Percentiles rank a stretch among this genome's conserved stretches.
phyloP scores from a whole-genome alignment of 441 rosid genomes.

The Theobroma grandiflorum region DNA sequence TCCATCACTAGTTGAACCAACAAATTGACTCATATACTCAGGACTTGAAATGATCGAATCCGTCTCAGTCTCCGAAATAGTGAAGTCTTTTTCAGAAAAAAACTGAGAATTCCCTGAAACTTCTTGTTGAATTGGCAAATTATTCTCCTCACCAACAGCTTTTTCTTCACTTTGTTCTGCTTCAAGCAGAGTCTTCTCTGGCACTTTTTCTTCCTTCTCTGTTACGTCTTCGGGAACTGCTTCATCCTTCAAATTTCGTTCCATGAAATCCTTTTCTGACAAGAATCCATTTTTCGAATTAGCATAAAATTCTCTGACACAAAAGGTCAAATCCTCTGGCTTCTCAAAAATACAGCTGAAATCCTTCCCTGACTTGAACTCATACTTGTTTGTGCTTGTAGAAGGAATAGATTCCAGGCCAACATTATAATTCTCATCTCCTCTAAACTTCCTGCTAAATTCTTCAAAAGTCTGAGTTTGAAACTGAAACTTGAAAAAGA shows the following conservation, averaged over 20 bases:
- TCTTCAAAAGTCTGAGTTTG: constrained; percentile 50
- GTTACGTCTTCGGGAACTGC: constrained; percentile 22
- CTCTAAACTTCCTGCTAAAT: constrained; percentile 31
- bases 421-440: constrained; percentile 25
- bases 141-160: constrained; percentile 21
- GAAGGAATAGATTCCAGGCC: constrained; percentile 31
- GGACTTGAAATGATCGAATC: constrained; percentile 66
- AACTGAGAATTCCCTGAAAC: constrained; percentile 31
- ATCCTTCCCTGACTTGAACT: constrained; percentile 37
- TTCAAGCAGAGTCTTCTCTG: constrained; percentile 22
- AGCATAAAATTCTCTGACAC: constrained; percentile 39
- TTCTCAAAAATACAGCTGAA: constrained; percentile 43
- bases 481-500: constrained; percentile 62
- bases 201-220: constrained; percentile 3
- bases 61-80: constrained; percentile 47
- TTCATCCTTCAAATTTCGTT: constrained; percentile 23
- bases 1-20: constrained; percentile 52
- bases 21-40: constrained; percentile 49
- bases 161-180: not conserved
- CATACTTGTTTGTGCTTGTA: constrained; percentile 38
- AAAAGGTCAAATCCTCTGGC: constrained; percentile 42
- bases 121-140: constrained; percentile 15
- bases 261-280: constrained; percentile 15
- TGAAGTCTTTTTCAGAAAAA: constrained; percentile 52
- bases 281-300: constrained; percentile 29